Base-by-base conservation (phyloP, 768 basidiomycete species). In the Tremella fuciformis region DNA sequence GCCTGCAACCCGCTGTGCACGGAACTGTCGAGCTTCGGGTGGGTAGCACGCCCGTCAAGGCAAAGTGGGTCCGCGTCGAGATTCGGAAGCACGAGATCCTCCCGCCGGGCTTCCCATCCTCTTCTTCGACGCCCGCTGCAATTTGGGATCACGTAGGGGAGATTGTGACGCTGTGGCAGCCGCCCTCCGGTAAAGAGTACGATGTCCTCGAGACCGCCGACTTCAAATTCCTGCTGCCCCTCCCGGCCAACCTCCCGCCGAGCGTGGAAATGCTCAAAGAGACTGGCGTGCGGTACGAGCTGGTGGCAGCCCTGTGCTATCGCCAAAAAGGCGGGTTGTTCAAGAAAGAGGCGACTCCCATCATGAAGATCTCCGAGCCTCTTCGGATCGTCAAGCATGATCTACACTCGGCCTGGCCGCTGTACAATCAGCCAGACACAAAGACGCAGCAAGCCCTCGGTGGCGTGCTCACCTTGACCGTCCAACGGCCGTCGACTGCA, bases 311-410 rank as follows among this genome's bases (percentile, higher is more conserved):
- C 46, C 82, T 93, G 24, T 91, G 89, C 70, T 83, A 86, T 24
- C 88, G 89, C 62, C 88, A 88, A 50, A 94, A 94, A 81, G 86
- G 83, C 71, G 85, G 89, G 6, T 85, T 93, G 73, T 83, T 94
- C 56, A 88, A 89, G 37, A 85, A 87, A 62, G 85, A 87, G 65
- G 87, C 88, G 69, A 83, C 86, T 1, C 80, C 83, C 19, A 82
- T 88, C 42, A 77, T 84, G 26, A 84, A 85, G n/a, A 83, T 85
- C 13, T 81, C 84, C 18, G 83, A 88, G 34, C 79, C 82, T 13
- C 86, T 96, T 46, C 83, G 86, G 62, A 89, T 96, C 67, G 88
- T 90, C 80, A 96, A 94, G 76, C 91, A 94, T 70, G 92, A 94
- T 64, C 80, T 93, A 7, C 91, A 94, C 70, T 88, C 91, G 3